These are phyloP conservation scores for Orbilia javanica DNA, from an alignment of 2,329 filamentous ascomycete species.

Conservation along the genomic window DNA sequence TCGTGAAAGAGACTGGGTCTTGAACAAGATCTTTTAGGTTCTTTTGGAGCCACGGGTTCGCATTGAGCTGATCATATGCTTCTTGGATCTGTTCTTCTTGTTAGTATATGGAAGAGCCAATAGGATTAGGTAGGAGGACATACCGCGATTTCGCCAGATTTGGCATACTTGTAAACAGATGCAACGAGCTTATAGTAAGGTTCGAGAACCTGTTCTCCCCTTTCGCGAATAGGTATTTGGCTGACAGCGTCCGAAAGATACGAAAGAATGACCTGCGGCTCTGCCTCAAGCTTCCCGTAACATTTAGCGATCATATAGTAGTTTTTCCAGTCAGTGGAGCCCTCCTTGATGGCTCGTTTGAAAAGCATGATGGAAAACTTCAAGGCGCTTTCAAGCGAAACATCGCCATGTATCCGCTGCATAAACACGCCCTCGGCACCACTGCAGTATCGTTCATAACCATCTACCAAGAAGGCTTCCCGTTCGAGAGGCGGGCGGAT, in stretches of 20 bases:
- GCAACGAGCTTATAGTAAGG: constrained; percentile 93
- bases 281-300: constrained; percentile 77
- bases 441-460: constrained; percentile 73
- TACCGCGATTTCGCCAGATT: constrained; percentile 67
- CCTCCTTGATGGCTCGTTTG: constrained; percentile 71
- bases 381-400: constrained; percentile 74
- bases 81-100: constrained; percentile 62
- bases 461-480: constrained; percentile 74
- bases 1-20: constrained; percentile 53
- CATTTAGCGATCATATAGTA: constrained; percentile 79
- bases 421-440: constrained; percentile 72
- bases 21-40: constrained; percentile 48
- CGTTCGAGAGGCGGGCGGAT: constrained; percentile 77
- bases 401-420: constrained; percentile 70
- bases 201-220: constrained; percentile 82
- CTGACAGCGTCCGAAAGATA: constrained; percentile 73
- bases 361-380: constrained; percentile 75
- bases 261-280: constrained; percentile 69
- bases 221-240: constrained; percentile 73
- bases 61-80: constrained; percentile 50
- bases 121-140: constrained; percentile 56
- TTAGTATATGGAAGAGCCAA: constrained; percentile 66
- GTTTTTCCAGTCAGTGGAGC: constrained; percentile 75
- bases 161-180: constrained; percentile 83
- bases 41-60: constrained; percentile 53